Conservation (phyloP, 768 basidiomycete genomes). For the Asterophora parasitica region DNA sequence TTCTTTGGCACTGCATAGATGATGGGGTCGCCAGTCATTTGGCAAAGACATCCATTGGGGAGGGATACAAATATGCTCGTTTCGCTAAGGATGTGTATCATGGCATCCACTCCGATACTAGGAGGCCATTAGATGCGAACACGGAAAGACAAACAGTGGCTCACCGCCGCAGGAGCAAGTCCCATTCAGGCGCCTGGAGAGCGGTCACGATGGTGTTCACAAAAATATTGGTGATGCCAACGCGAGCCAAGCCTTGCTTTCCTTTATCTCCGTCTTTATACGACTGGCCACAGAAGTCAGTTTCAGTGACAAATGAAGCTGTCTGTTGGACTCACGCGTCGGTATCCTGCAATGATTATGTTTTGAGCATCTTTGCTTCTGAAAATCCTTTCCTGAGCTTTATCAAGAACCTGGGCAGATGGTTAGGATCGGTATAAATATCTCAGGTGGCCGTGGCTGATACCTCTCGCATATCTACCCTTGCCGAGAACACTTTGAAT, state of each 20-base stretch:
- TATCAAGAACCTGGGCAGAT: constrained; percentile 53
- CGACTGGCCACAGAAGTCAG: constrained; percentile 19
- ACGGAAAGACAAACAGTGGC: constrained; percentile 8
- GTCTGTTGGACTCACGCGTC: constrained; percentile 39
- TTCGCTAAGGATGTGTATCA: constrained; percentile 74
- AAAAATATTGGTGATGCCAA: constrained; percentile 52
- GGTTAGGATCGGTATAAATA: background rate
- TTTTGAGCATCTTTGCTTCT: constrained; percentile 40
- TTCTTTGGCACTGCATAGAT: constrained; percentile 23
- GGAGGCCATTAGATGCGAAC: background rate
- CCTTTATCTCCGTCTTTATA: constrained; percentile 32
- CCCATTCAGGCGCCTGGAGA: constrained; percentile 65
- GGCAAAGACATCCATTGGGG: constrained; percentile 81
- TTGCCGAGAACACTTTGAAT: constrained; percentile 31
- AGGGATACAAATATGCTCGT: constrained; percentile 73
- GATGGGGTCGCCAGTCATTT: constrained; percentile 73
- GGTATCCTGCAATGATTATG: constrained; percentile 65
- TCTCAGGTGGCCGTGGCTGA: constrained; percentile 12
- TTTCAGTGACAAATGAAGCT: background rate
- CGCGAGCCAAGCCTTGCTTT: constrained; percentile 33
- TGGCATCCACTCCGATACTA: constrained; percentile 74
- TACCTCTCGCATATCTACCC: constrained; percentile 54
- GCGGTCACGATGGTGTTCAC: constrained; percentile 74
- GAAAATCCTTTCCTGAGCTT: constrained; percentile 54
- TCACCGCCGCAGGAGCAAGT: constrained; percentile 55